phyloP scores from a whole-genome alignment of 225 moss, liverwort and hornwort species.

The Pseudoscleropodium purum region DNA sequence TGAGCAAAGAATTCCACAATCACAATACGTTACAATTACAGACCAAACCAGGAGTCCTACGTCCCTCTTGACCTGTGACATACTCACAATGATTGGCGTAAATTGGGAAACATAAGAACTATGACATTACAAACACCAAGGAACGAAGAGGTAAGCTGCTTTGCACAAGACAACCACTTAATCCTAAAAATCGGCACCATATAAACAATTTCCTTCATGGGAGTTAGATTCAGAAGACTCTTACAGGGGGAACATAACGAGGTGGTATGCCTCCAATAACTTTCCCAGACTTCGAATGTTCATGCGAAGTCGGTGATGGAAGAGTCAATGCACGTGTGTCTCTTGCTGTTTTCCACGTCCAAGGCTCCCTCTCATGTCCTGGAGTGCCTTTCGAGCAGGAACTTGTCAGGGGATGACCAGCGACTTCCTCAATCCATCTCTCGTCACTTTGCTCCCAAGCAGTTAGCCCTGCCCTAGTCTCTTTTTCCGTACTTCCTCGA shows the following conservation, averaged over 20 bases:
- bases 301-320: constrained; percentile 34
- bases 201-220: background rate
- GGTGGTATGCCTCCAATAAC: constrained; percentile 33
- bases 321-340: constrained; percentile 15
- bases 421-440: constrained; percentile 11
- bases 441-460: constrained; percentile 29
- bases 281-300: constrained; percentile 27
- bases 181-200: background rate
- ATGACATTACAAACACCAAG: background rate
- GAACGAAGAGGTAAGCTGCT: background rate
- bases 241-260: constrained; percentile 48
- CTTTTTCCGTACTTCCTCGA: background rate
- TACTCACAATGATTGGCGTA: background rate
- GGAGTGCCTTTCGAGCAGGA: constrained; percentile 28
- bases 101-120: background rate
- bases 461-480: constrained; percentile 6
- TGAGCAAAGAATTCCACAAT: background rate
- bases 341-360: constrained; percentile 35
- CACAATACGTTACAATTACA: background rate
- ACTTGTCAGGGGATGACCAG: constrained; percentile 16
- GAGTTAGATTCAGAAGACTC: background rate
- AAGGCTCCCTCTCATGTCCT: constrained; percentile 39
- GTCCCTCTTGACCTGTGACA: background rate
- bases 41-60: background rate
- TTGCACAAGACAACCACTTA: background rate